Evolutionary conservation across 2,329 filamentous ascomycete species (phyloP), one percentile per base, ranked within the genome.

Genomic region (Endothia cerciana): DNA sequence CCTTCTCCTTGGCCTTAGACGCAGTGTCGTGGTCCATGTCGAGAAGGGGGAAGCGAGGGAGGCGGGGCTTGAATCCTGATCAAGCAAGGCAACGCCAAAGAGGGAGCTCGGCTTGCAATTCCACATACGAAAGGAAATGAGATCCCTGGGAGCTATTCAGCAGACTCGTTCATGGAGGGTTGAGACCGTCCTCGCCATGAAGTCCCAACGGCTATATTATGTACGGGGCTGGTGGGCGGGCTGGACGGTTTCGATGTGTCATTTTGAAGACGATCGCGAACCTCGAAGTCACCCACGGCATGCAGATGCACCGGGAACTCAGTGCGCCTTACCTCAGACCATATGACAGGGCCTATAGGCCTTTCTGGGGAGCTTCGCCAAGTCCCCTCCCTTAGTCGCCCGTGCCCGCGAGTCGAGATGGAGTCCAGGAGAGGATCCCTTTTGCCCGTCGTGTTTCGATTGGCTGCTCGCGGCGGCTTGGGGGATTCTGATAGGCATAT

Each of bases 371-470:
- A 51, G 33, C 33, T 36, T 36, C 33, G 33, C 33, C 10, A 5
- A 36, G 15, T 3, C 6, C 45, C 45, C 22, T 15, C 13, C 15
- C 11, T 25, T 30, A 11, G 4, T 17, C 47, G 47, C 47, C 45
- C 15, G 22, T 53, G 38, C 19, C 11, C 51, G 28, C 56, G n/a
- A 17, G 13, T 28, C 22, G 55, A 40, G 43, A n/a, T 22, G 56
- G 17, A n/a, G n/a, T n/a, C n/a, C n/a, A n/a, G n/a, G n/a, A 17
- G 57, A 7, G 40, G 45, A 25, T 36, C 25, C 28, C 41, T 19
- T 45, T 67, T 61, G 64, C 65, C 65, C 33, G 30, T 60, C 43
- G 62, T 30, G 36, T 53, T 55, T 36, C 58, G 22, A 67, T 67
- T 67, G 65, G 62, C 25, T 58, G 38, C 40, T 7, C n/a, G n/a